Evolutionary conservation across 371 early-diverging fungal genomes (phyloP).

Genomic region (Lichtheimia ornata): DNA sequence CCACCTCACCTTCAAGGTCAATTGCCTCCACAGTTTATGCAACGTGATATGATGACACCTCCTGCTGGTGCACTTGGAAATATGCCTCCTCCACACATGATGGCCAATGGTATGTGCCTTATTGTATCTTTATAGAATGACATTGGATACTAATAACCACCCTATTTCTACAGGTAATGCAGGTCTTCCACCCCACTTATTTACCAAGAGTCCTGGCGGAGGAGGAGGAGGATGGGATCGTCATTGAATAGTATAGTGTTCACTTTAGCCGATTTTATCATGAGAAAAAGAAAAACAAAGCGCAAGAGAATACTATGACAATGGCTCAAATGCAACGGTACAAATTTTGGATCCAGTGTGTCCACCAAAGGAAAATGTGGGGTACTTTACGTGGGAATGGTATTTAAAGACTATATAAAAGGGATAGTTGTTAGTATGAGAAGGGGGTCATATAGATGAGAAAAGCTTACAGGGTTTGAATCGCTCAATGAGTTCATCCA

Average conservation of each 20-base stretch:
- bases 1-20: constrained; percentile 27
- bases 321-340: constrained; percentile 74
- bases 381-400: constrained; percentile 74
- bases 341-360: constrained; percentile 82
- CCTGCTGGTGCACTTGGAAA: constrained; percentile 10
- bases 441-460: background rate
- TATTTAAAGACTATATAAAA: constrained; percentile 59
- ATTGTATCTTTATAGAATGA: background rate
- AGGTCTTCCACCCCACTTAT: constrained; percentile 33
- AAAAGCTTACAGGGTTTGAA: constrained; percentile 58
- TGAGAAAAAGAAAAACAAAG: background rate
- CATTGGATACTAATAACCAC: background rate
- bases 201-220: constrained; percentile 37
- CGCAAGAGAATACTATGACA: constrained; percentile 4
- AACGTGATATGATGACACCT: constrained; percentile 36
- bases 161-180: constrained; percentile 7
- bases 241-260: constrained; percentile 17
- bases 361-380: constrained; percentile 88
- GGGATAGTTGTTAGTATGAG: background rate
- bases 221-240: constrained; percentile 27
- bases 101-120: constrained; percentile 34
- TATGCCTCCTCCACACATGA: constrained; percentile 33
- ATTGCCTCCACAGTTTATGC: constrained; percentile 22
- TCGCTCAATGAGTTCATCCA: constrained; percentile 71
- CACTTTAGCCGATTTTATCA: too few species aligned